Evolutionary conservation across 306 rosid species (phyloP).

Genomic region (Prunus persica): Prunus_persica_NCBIv2 NC_034010.1:23752001-23752500

Average conservation of each 20-base stretch:
- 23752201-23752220: slow-evolving; percentile 3
- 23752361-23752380: slow-evolving; percentile 4
- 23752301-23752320: background rate
- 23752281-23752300: background rate
- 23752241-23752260: background rate
- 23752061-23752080: background rate
- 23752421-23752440: slow-evolving; percentile 53
- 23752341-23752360: background rate
- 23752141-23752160: background rate
- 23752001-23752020: background rate
- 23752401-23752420: slow-evolving; percentile 11
- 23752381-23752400: slow-evolving; percentile 1
- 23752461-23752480: slow-evolving; percentile 68
- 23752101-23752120: background rate
- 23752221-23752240: background rate
- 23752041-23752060: background rate
- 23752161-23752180: slow-evolving; percentile 10
- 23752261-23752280: background rate
- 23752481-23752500: slow-evolving; percentile 43
- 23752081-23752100: background rate
- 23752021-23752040: background rate
- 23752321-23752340: background rate
- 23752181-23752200: background rate
- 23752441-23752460: slow-evolving; percentile 59
- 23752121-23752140: background rate